Conservation (phyloP, 441 rosid species). For the Gossypium aridum region DNA sequence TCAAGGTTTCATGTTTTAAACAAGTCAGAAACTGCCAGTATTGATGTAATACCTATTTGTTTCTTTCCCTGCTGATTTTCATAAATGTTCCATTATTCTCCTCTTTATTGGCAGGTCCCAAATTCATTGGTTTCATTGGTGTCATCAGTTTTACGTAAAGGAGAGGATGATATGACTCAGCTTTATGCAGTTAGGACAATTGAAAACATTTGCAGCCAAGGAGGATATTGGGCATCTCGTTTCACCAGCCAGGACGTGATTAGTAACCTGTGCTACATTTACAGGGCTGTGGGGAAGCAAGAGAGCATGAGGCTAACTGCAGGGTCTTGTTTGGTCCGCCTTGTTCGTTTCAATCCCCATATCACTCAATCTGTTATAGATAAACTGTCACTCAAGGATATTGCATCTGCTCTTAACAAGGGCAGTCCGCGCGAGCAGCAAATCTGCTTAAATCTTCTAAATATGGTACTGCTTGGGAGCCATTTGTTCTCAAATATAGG, state of each 20-base stretch:
- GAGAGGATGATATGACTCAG: slow-evolving; percentile 93
- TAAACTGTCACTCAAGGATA: slow-evolving; percentile 73
- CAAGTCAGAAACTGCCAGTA: not conserved
- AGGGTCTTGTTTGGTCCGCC: slow-evolving; percentile 95
- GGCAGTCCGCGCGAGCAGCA: slow-evolving; percentile 92
- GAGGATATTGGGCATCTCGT: slow-evolving; percentile 77
- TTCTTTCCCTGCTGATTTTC: slow-evolving; percentile 4
- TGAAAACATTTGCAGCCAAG: slow-evolving; percentile 93
- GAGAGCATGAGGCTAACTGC: slow-evolving; percentile 94
- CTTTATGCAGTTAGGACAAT: slow-evolving; percentile 89
- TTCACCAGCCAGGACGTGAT: slow-evolving; percentile 88
- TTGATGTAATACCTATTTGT: not conserved
- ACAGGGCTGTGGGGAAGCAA: slow-evolving; percentile 79
- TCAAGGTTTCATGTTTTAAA: not conserved
- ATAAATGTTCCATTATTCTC: slow-evolving; percentile 15
- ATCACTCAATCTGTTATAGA: slow-evolving; percentile 68
- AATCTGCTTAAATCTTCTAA: slow-evolving; percentile 78
- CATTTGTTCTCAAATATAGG: slow-evolving; percentile 65
- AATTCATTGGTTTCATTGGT: slow-evolving; percentile 88
- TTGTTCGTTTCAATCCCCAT: slow-evolving; percentile 76
- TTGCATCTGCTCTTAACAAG: slow-evolving; percentile 68
- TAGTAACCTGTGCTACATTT: slow-evolving; percentile 77
- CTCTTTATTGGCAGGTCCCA: slow-evolving; percentile 52
- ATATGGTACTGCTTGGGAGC: slow-evolving; percentile 74
- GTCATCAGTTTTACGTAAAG: slow-evolving; percentile 82